A percentile compares a stretch with the other conserved stretches of the same genome.
phyloP scores from a whole-genome alignment of 805 yeast species.

The Monosporozyma yasuniensis region DNA sequence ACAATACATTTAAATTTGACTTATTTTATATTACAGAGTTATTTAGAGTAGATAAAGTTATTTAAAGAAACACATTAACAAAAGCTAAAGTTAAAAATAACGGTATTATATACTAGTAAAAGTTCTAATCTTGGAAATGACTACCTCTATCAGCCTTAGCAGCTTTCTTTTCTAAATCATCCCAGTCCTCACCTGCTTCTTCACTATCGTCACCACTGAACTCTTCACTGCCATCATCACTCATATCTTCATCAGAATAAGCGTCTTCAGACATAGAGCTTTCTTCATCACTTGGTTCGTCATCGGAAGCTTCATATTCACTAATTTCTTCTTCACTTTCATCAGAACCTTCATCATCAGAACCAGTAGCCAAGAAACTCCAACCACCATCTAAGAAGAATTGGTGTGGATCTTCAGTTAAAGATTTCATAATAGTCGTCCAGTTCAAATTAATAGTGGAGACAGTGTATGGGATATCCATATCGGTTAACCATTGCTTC shows the following conservation, averaged over 20 bases:
- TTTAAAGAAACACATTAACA: not conserved
- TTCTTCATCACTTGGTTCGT: constrained; percentile 37
- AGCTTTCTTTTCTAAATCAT: constrained; percentile 32
- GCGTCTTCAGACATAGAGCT: constrained; percentile 33
- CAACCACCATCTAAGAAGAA: constrained; percentile 95
- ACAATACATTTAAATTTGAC: not conserved
- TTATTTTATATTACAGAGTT: not conserved
- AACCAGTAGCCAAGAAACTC: constrained; percentile 84
- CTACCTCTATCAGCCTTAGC: constrained; percentile 33
- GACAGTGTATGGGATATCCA: constrained; percentile 89
- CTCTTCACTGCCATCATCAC: constrained; percentile 28
- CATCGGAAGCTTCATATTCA: constrained; percentile 38
- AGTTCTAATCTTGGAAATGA: constrained; percentile 17
- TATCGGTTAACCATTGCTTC: constrained; percentile 95
- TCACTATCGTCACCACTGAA: constrained; percentile 23
- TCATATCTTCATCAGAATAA: constrained; percentile 30
- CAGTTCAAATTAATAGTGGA: constrained; percentile 95
- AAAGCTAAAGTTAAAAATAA: not conserved
- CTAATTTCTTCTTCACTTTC: constrained; percentile 59
- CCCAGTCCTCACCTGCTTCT: constrained; percentile 36
- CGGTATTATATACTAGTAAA: not conserved
- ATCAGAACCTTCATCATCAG: constrained; percentile 64
- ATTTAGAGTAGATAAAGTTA: not conserved
- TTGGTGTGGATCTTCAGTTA: constrained; percentile 85
- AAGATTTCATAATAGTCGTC: constrained; percentile 91